phyloP scores from a whole-genome alignment of 2,329 filamentous ascomycete genomes.

The Alternaria triticimaculans region DNA sequence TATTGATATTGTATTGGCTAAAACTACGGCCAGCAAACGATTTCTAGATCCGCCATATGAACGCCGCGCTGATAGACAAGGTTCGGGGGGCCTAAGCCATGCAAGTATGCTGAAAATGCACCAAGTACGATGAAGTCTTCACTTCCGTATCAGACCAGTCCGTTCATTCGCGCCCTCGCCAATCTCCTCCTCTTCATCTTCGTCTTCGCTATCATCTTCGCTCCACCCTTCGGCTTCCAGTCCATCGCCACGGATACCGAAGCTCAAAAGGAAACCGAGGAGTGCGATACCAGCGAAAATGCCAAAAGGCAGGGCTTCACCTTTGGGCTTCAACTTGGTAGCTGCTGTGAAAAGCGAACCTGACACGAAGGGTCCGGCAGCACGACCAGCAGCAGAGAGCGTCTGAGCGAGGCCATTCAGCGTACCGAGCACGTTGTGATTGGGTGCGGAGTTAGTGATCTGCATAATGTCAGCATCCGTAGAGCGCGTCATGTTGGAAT shows the following conservation, averaged over 20 bases:
- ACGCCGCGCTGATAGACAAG: constrained; percentile 22
- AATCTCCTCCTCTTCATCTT: constrained; percentile 36
- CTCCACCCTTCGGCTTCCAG: constrained; percentile 66
- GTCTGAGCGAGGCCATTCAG: constrained; percentile 95
- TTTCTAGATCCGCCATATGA: background rate
- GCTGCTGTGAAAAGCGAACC: constrained; percentile 85
- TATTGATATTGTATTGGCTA: background rate
- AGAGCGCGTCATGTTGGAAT: background rate
- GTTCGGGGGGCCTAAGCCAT: constrained; percentile 2
- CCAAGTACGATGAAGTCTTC: background rate
- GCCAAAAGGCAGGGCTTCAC: constrained; percentile 85
- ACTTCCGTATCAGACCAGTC: constrained; percentile 41
- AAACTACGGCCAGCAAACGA: background rate
- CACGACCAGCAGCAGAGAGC: constrained; percentile 86
- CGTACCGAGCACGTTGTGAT: constrained; percentile 83
- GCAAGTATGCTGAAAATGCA: constrained; percentile 8
- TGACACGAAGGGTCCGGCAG: constrained; percentile 85
- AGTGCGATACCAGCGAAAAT: constrained; percentile 85
- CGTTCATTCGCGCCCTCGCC: constrained; percentile 33
- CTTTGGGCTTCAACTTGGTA: constrained; percentile 74
- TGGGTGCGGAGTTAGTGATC: constrained; percentile 93
- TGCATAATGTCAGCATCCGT: constrained; percentile 43
- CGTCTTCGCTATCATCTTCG: constrained; percentile 42
- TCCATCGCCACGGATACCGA: constrained; percentile 72
- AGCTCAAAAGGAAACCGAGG: constrained; percentile 78